These are phyloP conservation scores for Bonia amplexicaulis DNA, from an alignment of 176 grass and related monocot species.

Conservation along the genomic window DNA sequence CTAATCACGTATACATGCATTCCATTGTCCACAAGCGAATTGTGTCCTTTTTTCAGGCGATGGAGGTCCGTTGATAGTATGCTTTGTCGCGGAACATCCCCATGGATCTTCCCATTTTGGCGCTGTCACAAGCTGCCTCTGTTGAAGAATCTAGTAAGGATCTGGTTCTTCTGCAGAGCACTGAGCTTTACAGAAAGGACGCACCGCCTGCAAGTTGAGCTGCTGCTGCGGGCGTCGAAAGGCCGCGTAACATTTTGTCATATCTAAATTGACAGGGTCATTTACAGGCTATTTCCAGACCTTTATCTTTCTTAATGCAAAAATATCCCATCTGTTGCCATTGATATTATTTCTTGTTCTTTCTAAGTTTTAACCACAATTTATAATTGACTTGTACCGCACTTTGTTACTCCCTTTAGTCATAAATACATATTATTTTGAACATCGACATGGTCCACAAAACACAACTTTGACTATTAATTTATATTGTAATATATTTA, in stretches of 20 bases:
- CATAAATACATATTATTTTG: too few species aligned
- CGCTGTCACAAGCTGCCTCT: constrained; percentile 11
- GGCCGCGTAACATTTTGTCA: constrained; percentile 32
- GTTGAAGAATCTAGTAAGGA: constrained; percentile 35
- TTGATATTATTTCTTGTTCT: background rate
- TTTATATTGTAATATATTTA: too few species aligned
- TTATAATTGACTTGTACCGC: background rate
- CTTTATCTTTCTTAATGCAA: constrained; percentile 1
- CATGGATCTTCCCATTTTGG: constrained; percentile 55
- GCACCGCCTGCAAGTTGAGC: background rate
- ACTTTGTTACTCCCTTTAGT: background rate
- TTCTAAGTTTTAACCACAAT: background rate
- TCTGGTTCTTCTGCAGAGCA: constrained; percentile 23
- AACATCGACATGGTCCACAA: too few species aligned
- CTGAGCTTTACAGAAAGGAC: constrained; percentile 23
- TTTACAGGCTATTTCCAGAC: background rate
- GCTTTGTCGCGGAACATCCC: constrained; percentile 41
- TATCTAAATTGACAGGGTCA: background rate
- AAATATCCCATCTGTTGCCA: background rate
- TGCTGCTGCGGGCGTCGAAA: constrained; percentile 27
- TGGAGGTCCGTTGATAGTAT: constrained; percentile 19
- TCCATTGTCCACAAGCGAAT: constrained; percentile 14
- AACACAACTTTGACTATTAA: too few species aligned
- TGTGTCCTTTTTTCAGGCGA: constrained; percentile 11
- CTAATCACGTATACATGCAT: background rate